Conservation (phyloP, 352 stramenopile genomes). For the Phytophthora colocasiae region DNA sequence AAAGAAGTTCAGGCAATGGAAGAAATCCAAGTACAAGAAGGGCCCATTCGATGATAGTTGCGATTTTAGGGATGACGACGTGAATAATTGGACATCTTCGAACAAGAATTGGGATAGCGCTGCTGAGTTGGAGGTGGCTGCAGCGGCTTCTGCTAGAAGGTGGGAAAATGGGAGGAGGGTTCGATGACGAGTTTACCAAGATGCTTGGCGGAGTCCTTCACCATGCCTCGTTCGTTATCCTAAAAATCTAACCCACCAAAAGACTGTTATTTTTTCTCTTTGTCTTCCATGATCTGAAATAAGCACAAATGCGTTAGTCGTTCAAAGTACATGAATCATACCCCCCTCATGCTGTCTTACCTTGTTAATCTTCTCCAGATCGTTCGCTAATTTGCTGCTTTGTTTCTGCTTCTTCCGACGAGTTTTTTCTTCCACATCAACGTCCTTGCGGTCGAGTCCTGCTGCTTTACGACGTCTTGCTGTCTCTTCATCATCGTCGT, state of each 20-base stretch:
- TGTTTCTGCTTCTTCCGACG: constrained; percentile 74
- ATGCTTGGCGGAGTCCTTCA: constrained; percentile 48
- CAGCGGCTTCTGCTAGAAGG: constrained; percentile 33
- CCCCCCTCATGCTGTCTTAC: constrained; percentile 26
- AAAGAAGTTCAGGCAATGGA: too few species aligned
- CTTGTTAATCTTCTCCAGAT: constrained; percentile 82
- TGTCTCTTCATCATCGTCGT: constrained; percentile 61
- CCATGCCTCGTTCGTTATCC: too few species aligned
- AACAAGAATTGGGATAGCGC: constrained; percentile 37
- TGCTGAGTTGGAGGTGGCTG: constrained; percentile 35
- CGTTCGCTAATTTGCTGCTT: constrained; percentile 69
- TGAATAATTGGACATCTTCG: constrained; percentile 21
- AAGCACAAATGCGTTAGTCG: constrained; percentile 3
- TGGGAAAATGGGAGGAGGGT: constrained; percentile 25
- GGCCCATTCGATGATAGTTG: constrained; percentile 39
- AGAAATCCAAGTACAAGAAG: constrained; percentile 46
- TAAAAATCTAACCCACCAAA: too few species aligned
- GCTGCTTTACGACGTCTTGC: constrained; percentile 40
- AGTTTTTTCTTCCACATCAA: constrained; percentile 38
- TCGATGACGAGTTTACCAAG: constrained; percentile 73
- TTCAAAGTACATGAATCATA: constrained; percentile 9
- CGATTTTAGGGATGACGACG: constrained; percentile 17
- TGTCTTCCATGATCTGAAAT: constrained; percentile 45
- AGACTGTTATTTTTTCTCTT: constrained; percentile 5
- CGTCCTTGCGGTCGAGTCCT: constrained; percentile 28